A percentile compares a stretch with the other conserved stretches of the same genome.
phyloP scores from a whole-genome alignment of 2,329 filamentous ascomycete species.

The Hypoxylon rubiginosum region DNA sequence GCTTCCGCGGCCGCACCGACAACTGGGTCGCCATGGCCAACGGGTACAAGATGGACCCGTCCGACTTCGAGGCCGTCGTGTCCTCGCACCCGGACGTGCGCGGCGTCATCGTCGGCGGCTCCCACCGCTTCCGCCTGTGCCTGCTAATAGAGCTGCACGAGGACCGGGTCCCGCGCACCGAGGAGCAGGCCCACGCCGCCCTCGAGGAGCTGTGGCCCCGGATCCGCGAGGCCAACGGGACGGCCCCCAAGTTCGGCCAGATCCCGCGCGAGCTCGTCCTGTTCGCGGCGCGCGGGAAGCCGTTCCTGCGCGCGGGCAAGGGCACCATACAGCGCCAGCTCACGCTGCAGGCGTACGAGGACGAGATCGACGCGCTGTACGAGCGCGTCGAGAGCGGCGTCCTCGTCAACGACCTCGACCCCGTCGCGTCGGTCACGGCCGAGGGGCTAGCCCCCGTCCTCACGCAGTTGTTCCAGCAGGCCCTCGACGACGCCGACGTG shows the following conservation, averaged over 20 bases:
- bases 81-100: constrained; percentile 45
- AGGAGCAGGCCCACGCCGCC: constrained; percentile 27
- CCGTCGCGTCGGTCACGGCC: constrained; percentile 31
- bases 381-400: constrained; percentile 43
- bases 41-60: constrained; percentile 58
- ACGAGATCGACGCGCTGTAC: constrained; percentile 46
- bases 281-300: constrained; percentile 40
- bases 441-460: constrained; percentile 40
- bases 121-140: constrained; percentile 46
- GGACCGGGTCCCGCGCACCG: constrained; percentile 14
- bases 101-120: constrained; percentile 46
- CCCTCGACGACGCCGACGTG: constrained; percentile 37
- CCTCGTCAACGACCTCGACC: constrained; percentile 33
- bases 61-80: constrained; percentile 57
- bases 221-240: constrained; percentile 44
- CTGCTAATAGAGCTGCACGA: constrained; percentile 46
- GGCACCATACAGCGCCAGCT: constrained; percentile 46
- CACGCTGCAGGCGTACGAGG: constrained; percentile 43
- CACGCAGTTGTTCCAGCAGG: constrained; percentile 40
- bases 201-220: constrained; percentile 44
- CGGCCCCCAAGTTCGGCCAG: constrained; percentile 44
- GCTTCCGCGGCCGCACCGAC: constrained; percentile 55
- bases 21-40: constrained; percentile 58
- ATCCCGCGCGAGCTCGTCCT: constrained; percentile 45
- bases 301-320: constrained; percentile 46